Conservation (phyloP, 2,329 filamentous ascomycete genomes). For the Apiospora malaysiana region DNA sequence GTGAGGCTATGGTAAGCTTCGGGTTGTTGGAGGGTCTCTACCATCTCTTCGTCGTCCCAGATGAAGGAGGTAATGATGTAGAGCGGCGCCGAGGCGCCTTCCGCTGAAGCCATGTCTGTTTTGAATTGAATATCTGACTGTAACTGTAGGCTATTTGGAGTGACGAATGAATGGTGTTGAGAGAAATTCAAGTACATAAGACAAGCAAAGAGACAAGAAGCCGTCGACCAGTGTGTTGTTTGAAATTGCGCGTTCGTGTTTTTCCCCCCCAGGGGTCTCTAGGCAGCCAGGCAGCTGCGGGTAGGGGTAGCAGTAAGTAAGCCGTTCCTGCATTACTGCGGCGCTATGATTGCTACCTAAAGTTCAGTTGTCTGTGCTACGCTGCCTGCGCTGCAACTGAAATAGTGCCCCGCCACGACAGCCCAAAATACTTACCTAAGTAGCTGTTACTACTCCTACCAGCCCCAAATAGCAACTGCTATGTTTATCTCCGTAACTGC, state of each 20-base stretch:
- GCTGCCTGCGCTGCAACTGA: not conserved
- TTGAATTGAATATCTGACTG: not conserved
- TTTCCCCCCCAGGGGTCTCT: not conserved
- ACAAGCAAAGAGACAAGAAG: not conserved
- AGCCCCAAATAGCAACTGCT: not conserved
- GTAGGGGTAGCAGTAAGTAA: not conserved
- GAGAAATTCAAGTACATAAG: not conserved
- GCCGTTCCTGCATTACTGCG: not conserved
- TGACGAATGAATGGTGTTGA: not conserved
- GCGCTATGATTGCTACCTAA: not conserved
- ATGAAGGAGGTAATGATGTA: constrained; percentile 26
- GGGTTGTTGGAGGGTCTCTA: constrained; percentile 22
- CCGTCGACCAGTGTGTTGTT: not conserved
- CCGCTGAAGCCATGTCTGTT: constrained; percentile 2
- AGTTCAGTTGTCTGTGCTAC: not conserved
- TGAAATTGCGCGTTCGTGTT: constrained; percentile 2
- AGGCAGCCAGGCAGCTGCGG: constrained; percentile 11
- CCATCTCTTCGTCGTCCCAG: constrained; percentile 20
- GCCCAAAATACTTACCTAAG: not conserved
- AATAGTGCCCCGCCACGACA: not conserved
- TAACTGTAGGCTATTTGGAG: no score
- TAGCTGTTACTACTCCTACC: no score
- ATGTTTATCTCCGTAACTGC: no score
- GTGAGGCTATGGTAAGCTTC: constrained; percentile 23
- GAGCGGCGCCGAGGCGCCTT: constrained; percentile 19